A percentile compares a stretch with the other conserved stretches of the same genome.
These are phyloP conservation scores for Kwoniella sp. DNA, from an alignment of 768 basidiomycete species.

Conservation along the genomic window DNA sequence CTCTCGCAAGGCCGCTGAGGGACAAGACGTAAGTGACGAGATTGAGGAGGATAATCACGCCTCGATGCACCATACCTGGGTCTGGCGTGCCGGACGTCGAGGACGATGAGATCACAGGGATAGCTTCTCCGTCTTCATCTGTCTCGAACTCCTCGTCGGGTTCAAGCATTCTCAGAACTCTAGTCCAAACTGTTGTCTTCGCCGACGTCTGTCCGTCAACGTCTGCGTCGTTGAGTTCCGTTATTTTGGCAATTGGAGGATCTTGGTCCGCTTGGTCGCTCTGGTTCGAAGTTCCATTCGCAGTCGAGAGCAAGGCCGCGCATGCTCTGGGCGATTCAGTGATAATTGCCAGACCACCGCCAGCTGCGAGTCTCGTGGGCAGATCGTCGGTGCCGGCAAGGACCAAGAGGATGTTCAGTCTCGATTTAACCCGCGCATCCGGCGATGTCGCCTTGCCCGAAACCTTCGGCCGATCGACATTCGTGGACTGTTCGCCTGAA, in stretches of 20 bases:
- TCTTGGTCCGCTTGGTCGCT: slow-evolving; percentile 60
- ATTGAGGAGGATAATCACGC: slow-evolving; percentile 73
- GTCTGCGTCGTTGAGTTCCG: background rate
- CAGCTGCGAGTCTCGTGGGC: slow-evolving; percentile 82
- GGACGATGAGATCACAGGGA: slow-evolving; percentile 35
- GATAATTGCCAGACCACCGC: slow-evolving; percentile 83
- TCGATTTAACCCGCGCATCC: slow-evolving; percentile 25
- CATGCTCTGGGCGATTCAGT: slow-evolving; percentile 68
- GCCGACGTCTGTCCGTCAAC: background rate
- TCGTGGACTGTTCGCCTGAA: slow-evolving; percentile 51
- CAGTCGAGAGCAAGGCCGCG: slow-evolving; percentile 59
- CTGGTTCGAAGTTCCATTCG: slow-evolving; percentile 13
- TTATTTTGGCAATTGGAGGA: background rate
- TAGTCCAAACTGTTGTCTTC: slow-evolving; percentile 61
- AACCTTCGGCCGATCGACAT: too few species aligned
- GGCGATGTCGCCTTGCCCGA: background rate
- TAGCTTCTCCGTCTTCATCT: slow-evolving; percentile 50
- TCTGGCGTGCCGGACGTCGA: slow-evolving; percentile 32
- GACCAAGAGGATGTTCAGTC: slow-evolving; percentile 79
- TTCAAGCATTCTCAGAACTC: slow-evolving; percentile 66
- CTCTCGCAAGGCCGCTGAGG: slow-evolving; percentile 50
- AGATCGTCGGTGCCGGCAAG: slow-evolving; percentile 83
- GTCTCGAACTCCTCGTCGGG: slow-evolving; percentile 57
- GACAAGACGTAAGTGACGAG: slow-evolving; percentile 61
- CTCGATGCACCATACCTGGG: slow-evolving; percentile 74